These are phyloP conservation scores for Whalleya microplaca DNA, from an alignment of 2,329 filamentous ascomycete species.

Conservation along the genomic window DNA sequence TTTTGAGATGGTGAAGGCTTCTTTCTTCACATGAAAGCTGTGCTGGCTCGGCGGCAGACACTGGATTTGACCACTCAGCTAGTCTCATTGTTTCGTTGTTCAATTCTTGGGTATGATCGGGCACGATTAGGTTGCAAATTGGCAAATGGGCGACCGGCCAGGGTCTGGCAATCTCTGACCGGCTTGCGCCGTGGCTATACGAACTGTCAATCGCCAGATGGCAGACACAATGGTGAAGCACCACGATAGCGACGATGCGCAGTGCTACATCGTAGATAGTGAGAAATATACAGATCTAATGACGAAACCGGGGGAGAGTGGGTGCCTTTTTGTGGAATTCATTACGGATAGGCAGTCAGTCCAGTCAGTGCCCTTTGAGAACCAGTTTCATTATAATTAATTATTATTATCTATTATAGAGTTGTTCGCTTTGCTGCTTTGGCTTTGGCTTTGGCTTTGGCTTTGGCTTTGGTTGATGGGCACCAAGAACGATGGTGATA, in stretches of 20 bases:
- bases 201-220: conserved; percentile 1
- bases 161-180: conserved; percentile 1
- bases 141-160: conserved; percentile 1
- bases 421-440: too few species aligned
- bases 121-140: conserved; percentile 10
- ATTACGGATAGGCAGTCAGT: not conserved
- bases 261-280: not conserved
- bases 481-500: too few species aligned
- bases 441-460: too few species aligned
- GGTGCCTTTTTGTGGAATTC: not conserved
- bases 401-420: too few species aligned
- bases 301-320: not conserved
- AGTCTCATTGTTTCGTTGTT: conserved; percentile 8
- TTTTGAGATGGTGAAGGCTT: not conserved
- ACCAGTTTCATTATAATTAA: too few species aligned
- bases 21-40: not conserved
- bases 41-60: not conserved
- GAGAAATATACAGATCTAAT: not conserved
- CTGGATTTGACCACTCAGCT: not conserved
- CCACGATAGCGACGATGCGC: not conserved
- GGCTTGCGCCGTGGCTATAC: conserved; percentile 17
- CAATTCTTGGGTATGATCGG: conserved; percentile 10
- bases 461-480: too few species aligned
- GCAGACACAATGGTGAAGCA: conserved; percentile 4
- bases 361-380: not conserved